Base-by-base conservation (phyloP, 139 green algal genomes). In the Axilococcus clingmanii region DNA sequence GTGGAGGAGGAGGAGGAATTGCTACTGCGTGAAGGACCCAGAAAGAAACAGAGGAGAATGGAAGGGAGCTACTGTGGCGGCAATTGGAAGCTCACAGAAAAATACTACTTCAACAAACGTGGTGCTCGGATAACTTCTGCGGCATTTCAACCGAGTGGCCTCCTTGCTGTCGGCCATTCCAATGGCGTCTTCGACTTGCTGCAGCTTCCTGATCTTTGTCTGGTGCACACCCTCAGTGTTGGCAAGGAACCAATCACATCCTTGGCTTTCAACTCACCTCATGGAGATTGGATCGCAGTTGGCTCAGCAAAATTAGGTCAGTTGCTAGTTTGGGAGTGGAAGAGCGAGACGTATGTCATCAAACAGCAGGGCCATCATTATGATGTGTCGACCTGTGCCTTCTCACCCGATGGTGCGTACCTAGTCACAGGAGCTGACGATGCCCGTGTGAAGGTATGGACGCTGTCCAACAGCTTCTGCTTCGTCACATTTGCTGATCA, bases 291-390 rank as follows among this genome's bases (percentile, higher is more conserved):
- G 91, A 20, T 84, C 24, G 70, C 77, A 5, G 49, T 94, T 19
- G 88, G 87, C 4, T 86, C 77, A 34, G 82, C 86, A 7, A 61
- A 61, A 37, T 76, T 97, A 40, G 91, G 91, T 5, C 91, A 98
- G 81, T 71, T 98, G 76, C 75, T 98, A 58, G 91, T 98, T 37
- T 98, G 91, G 91, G 91, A 98, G 62, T 98, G 91, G 91, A 75
- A 83, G 31, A 83, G 65, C 17, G 91, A 98, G 72, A 89, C 65
- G 22, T 96, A 98, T 59, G 83, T 95, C 33, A 66, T 96, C 12
- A 88, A 83, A 68, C 84, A 94, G 69, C 77, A 88, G 50, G 89
- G 91, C 7, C 91, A 98, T 68, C 78, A 67, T 43, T 89, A 83
- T 51, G 90, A 94, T 58, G 77, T 94, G 2, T 56, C 68, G 2